Percentiles rank a stretch among this genome's conserved stretches.
phyloP scores from a whole-genome alignment of 495 filamentous ascomycete species.

The Rhypophila decipiens region DNA sequence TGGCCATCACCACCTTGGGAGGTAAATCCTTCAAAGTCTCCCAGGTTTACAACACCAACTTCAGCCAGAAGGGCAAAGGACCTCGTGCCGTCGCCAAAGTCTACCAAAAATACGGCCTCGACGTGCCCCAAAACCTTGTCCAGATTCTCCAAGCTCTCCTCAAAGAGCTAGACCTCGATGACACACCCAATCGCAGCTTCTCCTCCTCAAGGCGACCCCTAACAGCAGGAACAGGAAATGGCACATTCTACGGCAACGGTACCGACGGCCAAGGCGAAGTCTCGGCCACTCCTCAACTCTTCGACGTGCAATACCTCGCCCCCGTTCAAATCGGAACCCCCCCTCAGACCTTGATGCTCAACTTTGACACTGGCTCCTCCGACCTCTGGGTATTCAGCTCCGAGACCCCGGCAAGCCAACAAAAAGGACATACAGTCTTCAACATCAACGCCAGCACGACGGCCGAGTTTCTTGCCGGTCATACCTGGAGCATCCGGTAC shows the following conservation, averaged over 20 bases:
- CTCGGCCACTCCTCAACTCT: conserved; percentile 36
- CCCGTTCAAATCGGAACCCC: conserved; percentile 66
- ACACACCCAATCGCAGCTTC: no score
- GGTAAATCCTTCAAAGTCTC: conserved; percentile 35
- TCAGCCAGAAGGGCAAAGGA: conserved; percentile 28
- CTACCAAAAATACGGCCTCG: conserved; percentile 34
- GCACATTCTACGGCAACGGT: conserved; percentile 9
- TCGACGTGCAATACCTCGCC: conserved; percentile 62
- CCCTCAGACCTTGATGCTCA: conserved; percentile 58
- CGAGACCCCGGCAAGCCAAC: conserved; percentile 35
- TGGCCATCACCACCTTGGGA: conserved; percentile 27
- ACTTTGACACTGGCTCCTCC: conserved; percentile 72
- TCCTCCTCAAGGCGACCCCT: background rate
- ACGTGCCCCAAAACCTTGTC: conserved; percentile 27
- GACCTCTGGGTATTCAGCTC: conserved; percentile 63
- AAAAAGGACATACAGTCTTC: conserved; percentile 52
- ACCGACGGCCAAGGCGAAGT: conserved; percentile 28
- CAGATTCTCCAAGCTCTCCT: conserved; percentile 25
- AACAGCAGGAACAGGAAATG: background rate
- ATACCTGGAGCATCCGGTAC: conserved; percentile 64
- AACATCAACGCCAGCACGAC: conserved; percentile 43
- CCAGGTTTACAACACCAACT: conserved; percentile 35
- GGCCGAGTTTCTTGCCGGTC: conserved; percentile 43
- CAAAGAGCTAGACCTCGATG: conserved; percentile 1
- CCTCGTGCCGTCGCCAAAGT: conserved; percentile 34